Conservation (phyloP, 2,329 filamentous ascomycete genomes). For the Boeremia lycopersici region DNA sequence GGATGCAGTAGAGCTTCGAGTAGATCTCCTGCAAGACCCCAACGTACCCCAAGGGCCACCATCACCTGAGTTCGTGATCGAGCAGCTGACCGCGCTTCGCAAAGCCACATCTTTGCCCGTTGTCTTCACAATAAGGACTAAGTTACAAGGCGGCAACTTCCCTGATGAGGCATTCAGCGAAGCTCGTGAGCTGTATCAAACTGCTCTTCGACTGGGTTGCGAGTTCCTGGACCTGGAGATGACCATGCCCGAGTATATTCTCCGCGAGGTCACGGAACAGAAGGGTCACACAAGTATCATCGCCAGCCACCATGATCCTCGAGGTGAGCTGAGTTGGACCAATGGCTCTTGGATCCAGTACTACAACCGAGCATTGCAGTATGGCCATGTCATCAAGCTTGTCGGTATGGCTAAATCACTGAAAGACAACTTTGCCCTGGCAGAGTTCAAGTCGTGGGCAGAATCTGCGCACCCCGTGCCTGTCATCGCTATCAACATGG, state of each 20-base stretch:
- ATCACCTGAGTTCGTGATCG: constrained; percentile 75
- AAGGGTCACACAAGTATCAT: constrained; percentile 83
- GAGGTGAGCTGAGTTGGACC: constrained; percentile 79
- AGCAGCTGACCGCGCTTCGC: constrained; percentile 81
- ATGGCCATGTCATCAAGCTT: constrained; percentile 93
- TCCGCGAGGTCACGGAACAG: constrained; percentile 70
- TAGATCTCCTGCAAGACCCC: constrained; percentile 83
- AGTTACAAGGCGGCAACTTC: constrained; percentile 85
- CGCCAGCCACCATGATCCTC: constrained; percentile 91
- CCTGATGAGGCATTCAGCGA: constrained; percentile 76
- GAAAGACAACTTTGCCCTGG: constrained; percentile 86
- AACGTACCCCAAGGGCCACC: constrained; percentile 63
- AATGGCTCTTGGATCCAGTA: constrained; percentile 90
- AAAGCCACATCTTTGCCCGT: constrained; percentile 75
- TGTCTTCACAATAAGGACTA: constrained; percentile 89
- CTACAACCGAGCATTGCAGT: constrained; percentile 89
- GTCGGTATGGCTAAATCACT: constrained; percentile 78
- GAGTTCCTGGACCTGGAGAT: constrained; percentile 96
- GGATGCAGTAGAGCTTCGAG: constrained; percentile 92
- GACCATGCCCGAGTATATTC: constrained; percentile 76
- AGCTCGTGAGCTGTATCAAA: constrained; percentile 74
- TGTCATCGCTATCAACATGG: constrained; percentile 96
- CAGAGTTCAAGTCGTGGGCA: constrained; percentile 80
- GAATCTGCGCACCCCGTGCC: constrained; percentile 75
- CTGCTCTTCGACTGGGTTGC: constrained; percentile 80